phyloP scores from a whole-genome alignment of 148 eudicot species.

The Fagopyrum homotropicum region DNA sequence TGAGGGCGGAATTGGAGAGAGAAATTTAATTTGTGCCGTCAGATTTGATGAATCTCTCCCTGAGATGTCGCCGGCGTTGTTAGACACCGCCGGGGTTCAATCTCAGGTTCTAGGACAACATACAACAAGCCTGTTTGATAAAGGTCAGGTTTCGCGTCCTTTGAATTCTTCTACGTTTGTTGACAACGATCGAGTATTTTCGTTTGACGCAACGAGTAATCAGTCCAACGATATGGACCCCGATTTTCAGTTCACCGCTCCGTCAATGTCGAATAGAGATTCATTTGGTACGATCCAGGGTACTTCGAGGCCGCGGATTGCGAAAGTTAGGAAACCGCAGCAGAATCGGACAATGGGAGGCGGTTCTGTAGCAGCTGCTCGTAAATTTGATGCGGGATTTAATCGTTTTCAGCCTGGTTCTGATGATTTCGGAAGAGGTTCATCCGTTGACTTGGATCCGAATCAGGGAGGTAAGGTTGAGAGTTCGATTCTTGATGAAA shows the following conservation, averaged over 20 bases:
- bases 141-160: slow-evolving; percentile 28
- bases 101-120: slow-evolving; percentile 6
- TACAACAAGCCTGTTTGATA: slow-evolving; percentile 8
- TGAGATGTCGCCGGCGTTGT: slow-evolving; percentile 36
- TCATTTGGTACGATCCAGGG: slow-evolving; percentile 27
- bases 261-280: slow-evolving; percentile 23
- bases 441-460: slow-evolving; percentile 21
- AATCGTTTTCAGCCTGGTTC: slow-evolving; percentile 36
- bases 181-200: slow-evolving; percentile 14
- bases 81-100: slow-evolving; percentile 24
- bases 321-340: slow-evolving; percentile 37
- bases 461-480: slow-evolving; percentile 24
- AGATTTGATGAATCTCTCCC: slow-evolving; percentile 25
- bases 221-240: slow-evolving; percentile 9
- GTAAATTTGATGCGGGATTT: slow-evolving; percentile 37
- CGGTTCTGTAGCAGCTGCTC: slow-evolving; percentile 21
- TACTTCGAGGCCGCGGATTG: slow-evolving; percentile 44
- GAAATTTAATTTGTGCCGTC: neutral
- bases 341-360: slow-evolving; percentile 24
- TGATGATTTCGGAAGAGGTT: slow-evolving; percentile 20
- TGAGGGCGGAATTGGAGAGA: neutral
- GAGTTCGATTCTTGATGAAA: slow-evolving; percentile 27
- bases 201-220: slow-evolving; percentile 22
- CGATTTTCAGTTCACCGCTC: slow-evolving; percentile 40
- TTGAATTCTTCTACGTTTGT: slow-evolving; percentile 20